Percentiles rank a stretch among this genome's conserved stretches.
phyloP scores from a whole-genome alignment of 164 flowering plant genomes.

The Vitis vinifera region ASM3070453v1 NC_081816.1:22853501-22854000 shows the following conservation, averaged over 20 bases:
- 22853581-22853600: no score
- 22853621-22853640: no score
- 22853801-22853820: conserved; percentile 95
- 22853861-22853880: conserved; percentile 92
- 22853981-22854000: conserved; percentile 36
- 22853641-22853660: no score
- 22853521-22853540: no score
- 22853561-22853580: no score
- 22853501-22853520: neutral
- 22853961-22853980: conserved; percentile 88
- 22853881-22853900: conserved; percentile 89
- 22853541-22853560: no score
- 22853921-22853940: conserved; percentile 87
- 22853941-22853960: conserved; percentile 95
- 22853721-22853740: neutral
- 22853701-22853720: no score
- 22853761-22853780: conserved; percentile 96
- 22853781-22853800: conserved; percentile 92
- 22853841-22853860: conserved; percentile 95
- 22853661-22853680: no score
- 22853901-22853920: conserved; percentile 73
- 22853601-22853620: no score
- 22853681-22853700: no score
- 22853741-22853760: conserved; percentile 45
- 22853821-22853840: conserved; percentile 83